Base-by-base conservation (phyloP, 805 yeast species). In the Clavispora carvajalis region DNA sequence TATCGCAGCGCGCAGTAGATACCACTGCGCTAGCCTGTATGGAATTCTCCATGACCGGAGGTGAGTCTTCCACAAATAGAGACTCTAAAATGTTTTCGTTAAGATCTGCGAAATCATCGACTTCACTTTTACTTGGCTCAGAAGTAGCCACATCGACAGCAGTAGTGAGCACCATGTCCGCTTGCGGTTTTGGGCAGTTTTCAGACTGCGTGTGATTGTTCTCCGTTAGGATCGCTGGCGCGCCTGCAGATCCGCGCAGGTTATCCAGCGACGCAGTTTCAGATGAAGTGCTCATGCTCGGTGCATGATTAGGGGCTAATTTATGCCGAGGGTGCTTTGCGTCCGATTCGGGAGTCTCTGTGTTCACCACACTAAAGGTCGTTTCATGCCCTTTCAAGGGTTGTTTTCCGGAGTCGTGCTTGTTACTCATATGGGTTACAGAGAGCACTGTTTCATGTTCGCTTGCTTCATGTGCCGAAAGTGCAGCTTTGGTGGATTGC, bases 51-150 rank as follows among this genome's bases (percentile, higher is more conserved):
- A 13, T 8, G 12, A 16, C 12, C 12, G 19, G 18, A 16, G 31
- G 31, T 10, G 18, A 18, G 11, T 15, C 31, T 10, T 15, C 31
- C 4, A 28, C 31, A 15, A 28, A 28, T 5, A 28, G 31, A 5
- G 31, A 7, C 31, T 28, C 31, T 11, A 28, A 19, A 15, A 28
- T 19, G 4, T 28, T 28, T 28, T 28, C 31, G 12, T n/a, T 28
- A 3, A 12, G 25, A 19, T 40, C 43, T 15, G 18, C 39, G 24
- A 40, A 40, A 16, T 40, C 30, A n/a, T 40, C 39, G 7, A 13
- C 25, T n/a, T n/a, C n/a, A n/a, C n/a, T n/a, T n/a, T n/a, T n/a
- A n/a, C n/a, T n/a, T n/a, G n/a, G n/a, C n/a, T n/a, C n/a, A n/a
- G n/a, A n/a, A n/a, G n/a, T n/a, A n/a, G n/a, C n/a, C n/a, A n/a